Percentiles rank a stretch among this genome's conserved stretches.
Conservation (phyloP, 2,329 filamentous ascomycete species). For the Bisporella sp. region DNA sequence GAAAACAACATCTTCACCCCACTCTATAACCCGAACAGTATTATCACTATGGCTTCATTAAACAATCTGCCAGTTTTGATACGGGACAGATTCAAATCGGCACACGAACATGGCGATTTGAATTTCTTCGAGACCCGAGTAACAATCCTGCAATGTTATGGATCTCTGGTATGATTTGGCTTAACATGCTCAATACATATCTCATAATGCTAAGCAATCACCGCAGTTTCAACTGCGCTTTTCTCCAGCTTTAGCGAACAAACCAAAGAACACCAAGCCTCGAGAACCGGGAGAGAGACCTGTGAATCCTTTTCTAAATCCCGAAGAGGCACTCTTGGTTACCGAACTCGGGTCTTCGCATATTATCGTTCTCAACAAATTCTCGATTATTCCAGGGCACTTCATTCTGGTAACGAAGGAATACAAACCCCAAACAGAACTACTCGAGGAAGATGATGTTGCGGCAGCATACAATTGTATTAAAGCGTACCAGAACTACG, state of each 20-base stretch:
- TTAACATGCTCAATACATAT: no score
- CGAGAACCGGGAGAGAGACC: conserved; percentile 25
- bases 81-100: conserved; percentile 20
- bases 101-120: conserved; percentile 20
- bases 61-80: conserved; percentile 21
- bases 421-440: conserved; percentile 57
- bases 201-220: not conserved
- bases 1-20: no score
- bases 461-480: conserved; percentile 56
- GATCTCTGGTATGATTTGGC: conserved; percentile 17
- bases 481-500: conserved; percentile 40
- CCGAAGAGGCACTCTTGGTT: conserved; percentile 45
- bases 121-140: conserved; percentile 25
- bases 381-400: conserved; percentile 62
- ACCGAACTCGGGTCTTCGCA: conserved; percentile 47
- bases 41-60: conserved; percentile 10
- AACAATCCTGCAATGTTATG: conserved; percentile 20
- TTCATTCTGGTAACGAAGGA: conserved; percentile 63
- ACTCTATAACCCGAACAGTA: no score
- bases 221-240: conserved; percentile 65
- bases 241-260: conserved; percentile 61
- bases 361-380: conserved; percentile 67
- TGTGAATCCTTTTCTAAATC: conserved; percentile 60
- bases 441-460: conserved; percentile 55
- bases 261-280: conserved; percentile 43